Conservation (phyloP, 2,329 filamentous ascomycete genomes). For the Pestalotiopsis sp. region DNA sequence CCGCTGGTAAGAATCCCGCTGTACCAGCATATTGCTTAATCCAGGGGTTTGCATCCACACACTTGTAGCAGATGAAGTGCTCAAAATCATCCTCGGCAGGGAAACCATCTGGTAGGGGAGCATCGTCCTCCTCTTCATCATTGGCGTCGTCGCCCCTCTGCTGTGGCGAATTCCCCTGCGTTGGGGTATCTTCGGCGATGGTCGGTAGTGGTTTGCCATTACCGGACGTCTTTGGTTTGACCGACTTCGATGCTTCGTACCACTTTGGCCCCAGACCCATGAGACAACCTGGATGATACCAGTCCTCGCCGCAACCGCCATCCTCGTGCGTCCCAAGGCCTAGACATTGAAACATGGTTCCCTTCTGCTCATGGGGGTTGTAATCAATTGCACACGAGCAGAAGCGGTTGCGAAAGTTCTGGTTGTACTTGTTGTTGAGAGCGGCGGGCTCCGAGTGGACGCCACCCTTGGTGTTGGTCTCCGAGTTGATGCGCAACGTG, state of each 20-base stretch:
- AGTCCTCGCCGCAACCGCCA: conserved; percentile 93
- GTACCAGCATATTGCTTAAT: conserved; percentile 84
- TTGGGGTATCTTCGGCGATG: conserved; percentile 46
- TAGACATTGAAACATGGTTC: conserved; percentile 97
- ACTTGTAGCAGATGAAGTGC: conserved; percentile 91
- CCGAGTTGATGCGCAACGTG: conserved; percentile 68
- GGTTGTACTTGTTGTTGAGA: conserved; percentile 83
- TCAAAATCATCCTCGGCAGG: conserved; percentile 88
- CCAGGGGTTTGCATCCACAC: conserved; percentile 85
- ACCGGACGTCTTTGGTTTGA: conserved; percentile 15
- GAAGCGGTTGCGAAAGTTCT: conserved; percentile 92
- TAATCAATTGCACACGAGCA: conserved; percentile 89
- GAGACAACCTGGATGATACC: conserved; percentile 94
- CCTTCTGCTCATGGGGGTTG: conserved; percentile 84
- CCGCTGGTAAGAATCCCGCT: conserved; percentile 73
- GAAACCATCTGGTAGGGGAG: conserved; percentile 80
- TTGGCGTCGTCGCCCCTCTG: conserved; percentile 25
- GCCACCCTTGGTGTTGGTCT: conserved; percentile 72
- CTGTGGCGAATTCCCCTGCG: conserved; percentile 19
- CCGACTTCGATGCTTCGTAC: conserved; percentile 55
- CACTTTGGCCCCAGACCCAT: conserved; percentile 77
- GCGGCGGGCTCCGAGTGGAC: conserved; percentile 76
- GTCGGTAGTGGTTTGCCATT: conserved; percentile 38
- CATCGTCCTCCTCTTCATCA: conserved; percentile 55
- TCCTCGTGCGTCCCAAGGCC: conserved; percentile 78